phyloP scores from a whole-genome alignment of 2,329 filamentous ascomycete species.

The Truncatella angustata region DNA sequence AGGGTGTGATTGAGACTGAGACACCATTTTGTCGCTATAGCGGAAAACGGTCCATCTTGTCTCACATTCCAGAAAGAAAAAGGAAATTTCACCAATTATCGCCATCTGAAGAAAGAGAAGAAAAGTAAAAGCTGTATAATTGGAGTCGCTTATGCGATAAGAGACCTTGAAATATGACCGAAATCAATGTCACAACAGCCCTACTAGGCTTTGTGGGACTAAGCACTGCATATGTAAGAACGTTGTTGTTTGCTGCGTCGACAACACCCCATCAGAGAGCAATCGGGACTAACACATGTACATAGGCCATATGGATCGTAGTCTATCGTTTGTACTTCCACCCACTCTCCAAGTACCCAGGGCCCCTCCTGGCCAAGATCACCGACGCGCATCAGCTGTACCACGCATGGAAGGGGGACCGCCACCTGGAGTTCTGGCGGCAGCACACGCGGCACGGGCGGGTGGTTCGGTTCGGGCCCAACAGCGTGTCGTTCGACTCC shows the following conservation, averaged over 20 bases:
- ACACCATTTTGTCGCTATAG: not conserved
- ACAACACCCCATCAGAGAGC: too few relatives aligned
- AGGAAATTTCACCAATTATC: not conserved
- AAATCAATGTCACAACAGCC: not conserved
- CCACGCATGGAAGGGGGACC: conserved; percentile 71
- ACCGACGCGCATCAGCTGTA: conserved; percentile 68
- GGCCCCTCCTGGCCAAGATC: conserved; percentile 61
- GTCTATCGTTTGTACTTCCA: conserved; percentile 63
- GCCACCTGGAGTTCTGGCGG: conserved; percentile 70
- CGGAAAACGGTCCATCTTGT: not conserved
- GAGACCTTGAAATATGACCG: too few relatives aligned
- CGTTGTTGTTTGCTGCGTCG: not conserved
- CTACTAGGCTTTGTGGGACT: not conserved
- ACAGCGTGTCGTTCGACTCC: conserved; percentile 75
- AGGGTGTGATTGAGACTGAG: not conserved
- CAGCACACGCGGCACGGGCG: conserved; percentile 70
- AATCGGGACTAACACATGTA: not conserved
- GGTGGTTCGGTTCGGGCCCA: conserved; percentile 77
- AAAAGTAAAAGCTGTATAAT: too few relatives aligned
- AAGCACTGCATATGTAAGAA: not conserved
- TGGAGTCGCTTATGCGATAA: too few relatives aligned
- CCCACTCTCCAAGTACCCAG: conserved; percentile 63
- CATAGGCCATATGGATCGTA: conserved; percentile 33
- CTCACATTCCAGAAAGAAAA: not conserved
- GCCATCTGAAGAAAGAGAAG: too few relatives aligned